These are phyloP conservation scores for Eragrostis tef DNA, from an alignment of 202 grass and related monocot genomes.

Conservation along the genomic window DNA sequence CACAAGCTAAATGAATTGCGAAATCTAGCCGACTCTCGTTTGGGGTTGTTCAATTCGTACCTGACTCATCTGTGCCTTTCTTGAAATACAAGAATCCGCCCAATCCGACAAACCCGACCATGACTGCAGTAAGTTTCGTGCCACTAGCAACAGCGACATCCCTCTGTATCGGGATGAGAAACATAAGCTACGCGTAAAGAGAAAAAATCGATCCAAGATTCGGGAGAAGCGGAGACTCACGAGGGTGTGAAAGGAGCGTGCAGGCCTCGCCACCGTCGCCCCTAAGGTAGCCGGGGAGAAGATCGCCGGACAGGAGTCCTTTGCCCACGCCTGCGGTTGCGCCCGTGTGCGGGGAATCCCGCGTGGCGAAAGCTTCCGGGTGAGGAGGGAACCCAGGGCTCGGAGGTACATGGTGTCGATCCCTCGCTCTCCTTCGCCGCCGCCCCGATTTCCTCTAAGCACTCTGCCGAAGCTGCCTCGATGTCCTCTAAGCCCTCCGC, in stretches of 20 bases:
- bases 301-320: too few relatives aligned
- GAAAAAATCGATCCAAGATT: too few relatives aligned
- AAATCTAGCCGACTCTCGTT: too few relatives aligned
- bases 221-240: background rate
- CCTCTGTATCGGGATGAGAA: background rate
- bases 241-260: background rate
- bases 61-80: background rate
- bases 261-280: background rate
- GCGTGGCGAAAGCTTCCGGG: too few relatives aligned
- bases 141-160: background rate
- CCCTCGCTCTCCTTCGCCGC: too few relatives aligned
- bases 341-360: too few relatives aligned
- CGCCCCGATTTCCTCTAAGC: too few relatives aligned
- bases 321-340: too few relatives aligned
- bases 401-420: too few relatives aligned
- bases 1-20: background rate
- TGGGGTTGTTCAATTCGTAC: background rate
- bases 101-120: background rate
- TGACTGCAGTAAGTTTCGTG: background rate
- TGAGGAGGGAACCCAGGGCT: too few relatives aligned
- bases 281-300: background rate
- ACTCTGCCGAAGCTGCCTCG: too few relatives aligned
- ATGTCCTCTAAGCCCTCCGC: too few relatives aligned
- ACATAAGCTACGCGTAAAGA: background rate
- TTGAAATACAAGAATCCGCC: background rate